Conservation (phyloP, 2,329 filamentous ascomycete species). For the Pyricularia pennisetigena region DNA sequence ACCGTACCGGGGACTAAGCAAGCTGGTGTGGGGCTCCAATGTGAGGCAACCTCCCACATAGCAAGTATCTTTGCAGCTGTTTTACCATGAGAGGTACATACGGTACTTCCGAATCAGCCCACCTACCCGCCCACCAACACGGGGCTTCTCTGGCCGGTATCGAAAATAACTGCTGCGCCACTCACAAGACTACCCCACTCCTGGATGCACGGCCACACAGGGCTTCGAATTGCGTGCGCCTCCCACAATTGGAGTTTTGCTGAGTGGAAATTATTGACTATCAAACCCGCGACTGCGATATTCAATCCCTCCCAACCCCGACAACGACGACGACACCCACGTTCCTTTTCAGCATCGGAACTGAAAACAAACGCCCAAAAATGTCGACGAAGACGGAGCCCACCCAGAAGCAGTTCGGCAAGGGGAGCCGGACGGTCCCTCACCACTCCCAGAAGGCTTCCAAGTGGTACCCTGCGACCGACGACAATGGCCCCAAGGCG, state of each 20-base stretch:
- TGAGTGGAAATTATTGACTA: conserved; percentile 3
- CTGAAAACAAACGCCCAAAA: conserved; percentile 24
- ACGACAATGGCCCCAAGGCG: conserved; percentile 83
- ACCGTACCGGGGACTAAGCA: neutral
- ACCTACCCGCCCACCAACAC: neutral
- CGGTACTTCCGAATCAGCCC: neutral
- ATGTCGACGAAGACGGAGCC: conserved; percentile 66
- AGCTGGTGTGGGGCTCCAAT: neutral
- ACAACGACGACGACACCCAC: conserved; percentile 5
- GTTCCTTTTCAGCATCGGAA: conserved; percentile 7
- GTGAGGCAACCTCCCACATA: neutral
- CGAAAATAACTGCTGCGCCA: neutral
- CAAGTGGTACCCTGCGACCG: conserved; percentile 98
- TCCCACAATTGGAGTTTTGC: conserved; percentile 6
- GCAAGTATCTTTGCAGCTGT: neutral
- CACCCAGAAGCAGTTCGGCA: conserved; percentile 92
- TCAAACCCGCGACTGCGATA: neutral
- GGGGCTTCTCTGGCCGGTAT: neutral
- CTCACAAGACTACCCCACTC: neutral
- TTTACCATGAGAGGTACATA: neutral
- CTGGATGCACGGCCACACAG: neutral
- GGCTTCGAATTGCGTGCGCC: conserved; percentile 1
- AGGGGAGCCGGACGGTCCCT: conserved; percentile 87
- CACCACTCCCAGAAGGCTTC: conserved; percentile 82
- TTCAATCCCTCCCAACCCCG: conserved; percentile 1